A percentile compares a stretch with the other conserved stretches of the same genome.
Conservation (phyloP, 352 stramenopile genomes). For the Globisporangium middletonii region DNA sequence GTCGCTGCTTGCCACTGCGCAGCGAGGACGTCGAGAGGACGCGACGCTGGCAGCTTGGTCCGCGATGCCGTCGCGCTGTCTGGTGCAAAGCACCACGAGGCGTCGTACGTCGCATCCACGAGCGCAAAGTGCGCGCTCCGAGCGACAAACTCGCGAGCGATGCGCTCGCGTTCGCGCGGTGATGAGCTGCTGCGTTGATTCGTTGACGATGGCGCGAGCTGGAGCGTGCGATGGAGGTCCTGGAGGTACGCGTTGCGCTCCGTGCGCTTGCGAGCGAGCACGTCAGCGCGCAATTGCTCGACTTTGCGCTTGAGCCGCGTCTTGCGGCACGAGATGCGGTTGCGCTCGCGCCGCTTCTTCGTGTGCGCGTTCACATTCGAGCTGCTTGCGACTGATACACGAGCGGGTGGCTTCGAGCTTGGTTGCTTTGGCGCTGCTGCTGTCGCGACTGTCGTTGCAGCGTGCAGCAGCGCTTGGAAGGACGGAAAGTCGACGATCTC, state of each 20-base stretch:
- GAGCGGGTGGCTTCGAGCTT: background rate
- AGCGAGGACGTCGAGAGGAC: slow-evolving; percentile 9
- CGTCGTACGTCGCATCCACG: slow-evolving; percentile 24
- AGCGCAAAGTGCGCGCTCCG: slow-evolving; percentile 34
- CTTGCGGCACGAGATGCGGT: slow-evolving; percentile 41
- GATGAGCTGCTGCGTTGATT: background rate
- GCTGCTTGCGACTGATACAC: background rate
- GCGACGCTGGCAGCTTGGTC: background rate
- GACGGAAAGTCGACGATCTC: slow-evolving; percentile 1
- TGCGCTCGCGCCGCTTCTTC: slow-evolving; percentile 28
- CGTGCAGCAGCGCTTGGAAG: slow-evolving; percentile 6
- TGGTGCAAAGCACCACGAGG: slow-evolving; percentile 9
- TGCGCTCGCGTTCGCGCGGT: background rate
- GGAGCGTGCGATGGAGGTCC: slow-evolving; percentile 17
- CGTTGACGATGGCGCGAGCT: background rate
- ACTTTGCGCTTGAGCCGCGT: slow-evolving; percentile 41
- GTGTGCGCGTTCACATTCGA: background rate
- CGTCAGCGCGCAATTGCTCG: slow-evolving; percentile 19
- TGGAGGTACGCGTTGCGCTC: slow-evolving; percentile 28
- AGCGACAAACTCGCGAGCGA: slow-evolving; percentile 21
- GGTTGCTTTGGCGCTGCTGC: background rate
- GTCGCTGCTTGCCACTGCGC: slow-evolving; percentile 22
- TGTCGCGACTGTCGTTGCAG: background rate
- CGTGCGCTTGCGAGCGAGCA: slow-evolving; percentile 22
- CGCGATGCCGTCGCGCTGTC: background rate